Percentiles rank a stretch among this genome's conserved stretches.
These are phyloP conservation scores for Trametes cinnabarina DNA, from an alignment of 768 basidiomycete species.

Conservation along the genomic window DNA sequence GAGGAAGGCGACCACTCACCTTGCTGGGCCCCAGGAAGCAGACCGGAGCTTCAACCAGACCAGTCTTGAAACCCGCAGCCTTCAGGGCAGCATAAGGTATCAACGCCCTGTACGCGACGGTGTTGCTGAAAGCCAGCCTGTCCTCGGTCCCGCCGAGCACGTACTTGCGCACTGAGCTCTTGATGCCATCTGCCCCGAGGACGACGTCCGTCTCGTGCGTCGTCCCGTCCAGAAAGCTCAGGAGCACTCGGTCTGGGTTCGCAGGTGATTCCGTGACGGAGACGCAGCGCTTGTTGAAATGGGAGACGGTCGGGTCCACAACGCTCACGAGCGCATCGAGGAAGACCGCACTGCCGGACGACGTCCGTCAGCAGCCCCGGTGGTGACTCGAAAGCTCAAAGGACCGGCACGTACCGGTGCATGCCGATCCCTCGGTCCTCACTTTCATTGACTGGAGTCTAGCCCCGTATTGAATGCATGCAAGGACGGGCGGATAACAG, in stretches of 20 bases:
- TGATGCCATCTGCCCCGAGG: constrained; percentile 40
- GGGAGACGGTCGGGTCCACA: constrained; percentile 40
- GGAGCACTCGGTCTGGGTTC: constrained; percentile 27
- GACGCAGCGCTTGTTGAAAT: constrained; percentile 51
- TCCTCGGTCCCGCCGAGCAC: constrained; percentile 32
- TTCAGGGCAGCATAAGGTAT: constrained; percentile 39
- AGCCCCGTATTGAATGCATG: neutral
- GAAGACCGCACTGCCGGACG: constrained; percentile 42
- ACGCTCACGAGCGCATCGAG: constrained; percentile 46
- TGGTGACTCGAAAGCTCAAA: neutral
- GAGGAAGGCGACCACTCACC: constrained; percentile 27
- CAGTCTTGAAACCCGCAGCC: constrained; percentile 42
- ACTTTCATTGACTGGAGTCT: constrained; percentile 33
- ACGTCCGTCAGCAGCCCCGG: neutral
- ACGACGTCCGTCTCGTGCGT: constrained; percentile 45
- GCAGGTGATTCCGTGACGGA: constrained; percentile 17
- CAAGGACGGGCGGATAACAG: neutral
- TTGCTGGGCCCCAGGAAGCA: constrained; percentile 46
- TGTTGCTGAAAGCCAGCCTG: constrained; percentile 42
- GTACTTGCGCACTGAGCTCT: constrained; percentile 37
- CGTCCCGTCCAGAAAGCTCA: constrained; percentile 51
- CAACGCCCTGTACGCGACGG: constrained; percentile 49
- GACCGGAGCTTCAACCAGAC: constrained; percentile 35
- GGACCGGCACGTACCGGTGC: constrained; percentile 37
- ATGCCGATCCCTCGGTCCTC: constrained; percentile 44